These are phyloP conservation scores for Secale cereale DNA, from an alignment of 176 grass and related monocot genomes.

Conservation along the genomic window DNA sequence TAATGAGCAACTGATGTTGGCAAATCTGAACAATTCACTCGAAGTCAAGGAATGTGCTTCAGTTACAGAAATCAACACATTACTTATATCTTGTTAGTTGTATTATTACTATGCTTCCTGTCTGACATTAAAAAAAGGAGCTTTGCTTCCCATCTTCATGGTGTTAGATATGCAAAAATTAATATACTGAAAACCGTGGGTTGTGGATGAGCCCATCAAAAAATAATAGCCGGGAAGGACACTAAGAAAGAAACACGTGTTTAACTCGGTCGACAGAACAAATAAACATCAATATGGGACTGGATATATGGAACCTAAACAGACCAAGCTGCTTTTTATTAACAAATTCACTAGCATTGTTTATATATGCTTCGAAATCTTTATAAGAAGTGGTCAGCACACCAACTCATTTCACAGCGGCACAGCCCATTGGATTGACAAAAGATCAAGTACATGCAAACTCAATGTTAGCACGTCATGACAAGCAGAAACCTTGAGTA, in stretches of 20 bases:
- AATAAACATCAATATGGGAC: background rate
- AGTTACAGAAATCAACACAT: background rate
- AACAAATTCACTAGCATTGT: background rate
- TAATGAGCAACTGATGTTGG: background rate
- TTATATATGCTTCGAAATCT: background rate
- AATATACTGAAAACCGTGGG: background rate
- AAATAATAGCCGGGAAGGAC: background rate
- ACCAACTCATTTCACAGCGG: background rate
- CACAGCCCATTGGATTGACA: background rate
- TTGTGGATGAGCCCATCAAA: background rate
- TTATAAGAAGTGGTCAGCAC: background rate
- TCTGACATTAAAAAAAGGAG: background rate
- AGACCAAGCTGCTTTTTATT: background rate
- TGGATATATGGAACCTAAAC: background rate
- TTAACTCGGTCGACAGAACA: background rate
- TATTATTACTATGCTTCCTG: background rate
- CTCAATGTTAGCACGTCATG: background rate
- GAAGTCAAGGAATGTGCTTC: background rate
- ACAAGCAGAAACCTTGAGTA: background rate
- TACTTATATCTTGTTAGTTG: slow-evolving; percentile 1
- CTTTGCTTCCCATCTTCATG: background rate
- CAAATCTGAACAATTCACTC: background rate
- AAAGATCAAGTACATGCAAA: background rate
- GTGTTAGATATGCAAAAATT: background rate
- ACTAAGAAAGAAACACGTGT: background rate